phyloP scores from a whole-genome alignment of 345 rosid species.

The Geranium brycei region DNA sequence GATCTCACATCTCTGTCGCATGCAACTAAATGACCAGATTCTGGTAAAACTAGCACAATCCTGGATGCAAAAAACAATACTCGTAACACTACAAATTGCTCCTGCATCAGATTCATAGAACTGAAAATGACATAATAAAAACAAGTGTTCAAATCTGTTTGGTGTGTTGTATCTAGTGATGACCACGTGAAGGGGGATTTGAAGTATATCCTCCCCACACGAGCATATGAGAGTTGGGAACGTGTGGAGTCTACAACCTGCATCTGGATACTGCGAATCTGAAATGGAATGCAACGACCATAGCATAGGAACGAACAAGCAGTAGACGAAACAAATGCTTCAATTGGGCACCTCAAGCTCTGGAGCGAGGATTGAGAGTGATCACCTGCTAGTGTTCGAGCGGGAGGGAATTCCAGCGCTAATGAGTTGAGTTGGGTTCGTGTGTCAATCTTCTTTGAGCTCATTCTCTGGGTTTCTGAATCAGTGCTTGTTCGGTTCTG shows the following conservation, averaged over 20 bases:
- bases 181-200: conserved; percentile 21
- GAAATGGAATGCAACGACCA: background rate
- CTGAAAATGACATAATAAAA: background rate
- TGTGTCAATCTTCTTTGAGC: too few relatives aligned
- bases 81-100: background rate
- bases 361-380: conserved; percentile 57
- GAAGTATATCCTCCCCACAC: conserved; percentile 14
- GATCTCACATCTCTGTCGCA: conserved; percentile 70
- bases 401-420: too few relatives aligned
- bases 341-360: conserved; percentile 49
- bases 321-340: background rate
- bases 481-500: too few relatives aligned
- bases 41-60: conserved; percentile 73
- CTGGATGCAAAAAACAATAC: conserved; percentile 20
- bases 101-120: background rate
- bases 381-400: conserved; percentile 62
- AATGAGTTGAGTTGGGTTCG: too few relatives aligned
- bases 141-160: too few relatives aligned
- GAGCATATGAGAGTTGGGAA: too few relatives aligned
- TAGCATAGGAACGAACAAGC: background rate
- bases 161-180: too few relatives aligned
- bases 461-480: too few relatives aligned
- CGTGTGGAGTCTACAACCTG: background rate
- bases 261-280: too few relatives aligned
- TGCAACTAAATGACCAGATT: conserved; percentile 71